These are phyloP conservation scores for Picochlorum sp. DNA, from an alignment of 139 green algal species.

Conservation along the genomic window DNA sequence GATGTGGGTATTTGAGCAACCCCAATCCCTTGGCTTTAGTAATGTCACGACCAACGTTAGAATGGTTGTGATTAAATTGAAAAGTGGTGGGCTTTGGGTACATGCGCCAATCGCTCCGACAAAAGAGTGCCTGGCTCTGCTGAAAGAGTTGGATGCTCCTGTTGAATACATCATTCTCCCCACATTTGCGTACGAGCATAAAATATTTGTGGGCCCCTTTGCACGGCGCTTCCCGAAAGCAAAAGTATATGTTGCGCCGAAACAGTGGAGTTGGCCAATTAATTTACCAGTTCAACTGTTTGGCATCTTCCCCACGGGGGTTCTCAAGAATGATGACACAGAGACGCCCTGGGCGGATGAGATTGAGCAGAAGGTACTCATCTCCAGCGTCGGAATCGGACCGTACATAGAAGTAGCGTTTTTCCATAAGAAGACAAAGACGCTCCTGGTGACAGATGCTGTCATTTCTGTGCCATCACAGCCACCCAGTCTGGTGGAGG, in stretches of 20 bases:
- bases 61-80: conserved; percentile 80
- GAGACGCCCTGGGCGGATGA: conserved; percentile 64
- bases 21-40: conserved; percentile 55
- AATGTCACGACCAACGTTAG: conserved; percentile 71
- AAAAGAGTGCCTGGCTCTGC: conserved; percentile 24
- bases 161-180: conserved; percentile 82
- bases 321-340: conserved; percentile 26
- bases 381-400: conserved; percentile 22
- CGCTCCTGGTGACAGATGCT: conserved; percentile 80
- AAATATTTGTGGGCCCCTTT: conserved; percentile 83
- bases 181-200: conserved; percentile 91
- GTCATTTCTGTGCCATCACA: conserved; percentile 58
- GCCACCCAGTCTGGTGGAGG: conserved; percentile 28
- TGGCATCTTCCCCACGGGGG: conserved; percentile 65
- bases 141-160: conserved; percentile 55
- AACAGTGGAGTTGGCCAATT: conserved; percentile 78
- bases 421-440: conserved; percentile 65
- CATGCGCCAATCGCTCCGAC: conserved; percentile 84
- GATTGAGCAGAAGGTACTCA: conserved; percentile 65
- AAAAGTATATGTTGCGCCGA: conserved; percentile 50
- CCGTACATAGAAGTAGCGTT: conserved; percentile 67
- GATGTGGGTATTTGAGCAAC: conserved; percentile 90
- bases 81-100: conserved; percentile 69
- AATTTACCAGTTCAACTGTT: conserved; percentile 68
- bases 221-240: conserved; percentile 69